Evolutionary conservation across 352 stramenopile species (phyloP), one percentile per base, ranked within the genome.

Genomic region (Achlya hypogyna): DNA sequence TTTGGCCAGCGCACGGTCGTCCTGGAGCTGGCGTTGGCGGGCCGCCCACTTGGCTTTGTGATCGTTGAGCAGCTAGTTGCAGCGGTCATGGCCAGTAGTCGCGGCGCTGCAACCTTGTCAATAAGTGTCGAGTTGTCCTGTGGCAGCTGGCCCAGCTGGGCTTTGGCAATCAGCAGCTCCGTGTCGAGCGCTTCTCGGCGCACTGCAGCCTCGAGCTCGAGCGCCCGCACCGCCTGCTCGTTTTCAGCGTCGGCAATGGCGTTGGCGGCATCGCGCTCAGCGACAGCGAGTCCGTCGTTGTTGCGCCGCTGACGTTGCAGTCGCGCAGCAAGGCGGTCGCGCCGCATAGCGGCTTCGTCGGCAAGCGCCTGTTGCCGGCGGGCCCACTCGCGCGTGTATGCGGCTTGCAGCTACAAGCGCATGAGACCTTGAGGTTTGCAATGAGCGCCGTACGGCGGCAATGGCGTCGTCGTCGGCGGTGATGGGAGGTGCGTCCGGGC

Each of bases 31-130:
- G 16, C 28, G 43, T 0, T 52, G 47, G 18, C 42, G 22, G 22
- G 14, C 29, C 4, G 34, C 34, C 60, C 60, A 67, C 34, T 67
- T 67, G n/a, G 60, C 42, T 31, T 43, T 45, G 18, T 67, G 60
- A 29, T 67, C 40, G 28, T 31, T 22, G 8, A 29, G 20, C n/a
- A 67, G 27, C 59, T 65, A 56, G 1, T 3, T 56, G 25, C 10
- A 10, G 16, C 1, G 49, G 6, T 34, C 23, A 10, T 56, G 25
- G 25, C 31, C 10, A 10, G 25, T 56, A 38, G 25, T 1, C 4
- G n/a, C 12, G 38, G 6, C 38, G 38, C n/a, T 38, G 31, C 12
- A 27, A 56, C 49, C 49, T 56, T 31, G 10, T 31, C 49, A 16
- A 56, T 10, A 16, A 56, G 25, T 16, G 14, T n/a, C 10, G 14